Conservation (phyloP, 2,329 filamentous ascomycete genomes). For the Leptographium procerum region DNA sequence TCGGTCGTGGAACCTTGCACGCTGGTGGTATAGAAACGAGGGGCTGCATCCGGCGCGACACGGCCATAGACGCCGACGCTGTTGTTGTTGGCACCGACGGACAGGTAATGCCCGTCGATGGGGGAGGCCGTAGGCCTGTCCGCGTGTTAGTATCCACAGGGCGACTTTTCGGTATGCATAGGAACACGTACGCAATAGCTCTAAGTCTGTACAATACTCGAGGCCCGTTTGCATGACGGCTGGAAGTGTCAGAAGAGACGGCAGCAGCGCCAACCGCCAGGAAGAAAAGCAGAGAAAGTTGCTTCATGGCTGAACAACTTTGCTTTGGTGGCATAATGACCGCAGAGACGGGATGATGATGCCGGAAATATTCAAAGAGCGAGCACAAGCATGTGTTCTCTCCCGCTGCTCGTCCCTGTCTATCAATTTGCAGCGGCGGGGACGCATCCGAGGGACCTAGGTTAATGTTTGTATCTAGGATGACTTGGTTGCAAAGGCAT, state of each 20-base stretch:
- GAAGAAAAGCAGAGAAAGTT: background rate
- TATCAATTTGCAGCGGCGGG: too few species aligned
- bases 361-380: too few species aligned
- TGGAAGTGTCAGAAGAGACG: conserved; percentile 1
- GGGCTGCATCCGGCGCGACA: conserved; percentile 2
- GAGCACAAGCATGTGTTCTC: too few species aligned
- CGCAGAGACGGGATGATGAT: background rate
- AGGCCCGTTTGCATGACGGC: background rate
- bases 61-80: conserved; percentile 21
- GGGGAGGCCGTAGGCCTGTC: background rate
- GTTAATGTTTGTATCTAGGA: too few species aligned
- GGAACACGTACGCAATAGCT: conserved; percentile 2
- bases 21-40: conserved; percentile 20
- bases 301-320: background rate
- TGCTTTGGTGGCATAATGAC: background rate
- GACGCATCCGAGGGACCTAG: too few species aligned
- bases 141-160: background rate
- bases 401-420: too few species aligned
- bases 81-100: conserved; percentile 16
- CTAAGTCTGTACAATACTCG: conserved; percentile 4
- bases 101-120: conserved; percentile 23
- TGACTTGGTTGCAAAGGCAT: too few species aligned
- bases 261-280: background rate
- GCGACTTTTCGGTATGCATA: background rate
- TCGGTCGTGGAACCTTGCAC: background rate